A percentile compares a stretch with the other conserved stretches of the same genome.
Conservation (phyloP, 768 basidiomycete genomes). For the Suillus discolor region DNA sequence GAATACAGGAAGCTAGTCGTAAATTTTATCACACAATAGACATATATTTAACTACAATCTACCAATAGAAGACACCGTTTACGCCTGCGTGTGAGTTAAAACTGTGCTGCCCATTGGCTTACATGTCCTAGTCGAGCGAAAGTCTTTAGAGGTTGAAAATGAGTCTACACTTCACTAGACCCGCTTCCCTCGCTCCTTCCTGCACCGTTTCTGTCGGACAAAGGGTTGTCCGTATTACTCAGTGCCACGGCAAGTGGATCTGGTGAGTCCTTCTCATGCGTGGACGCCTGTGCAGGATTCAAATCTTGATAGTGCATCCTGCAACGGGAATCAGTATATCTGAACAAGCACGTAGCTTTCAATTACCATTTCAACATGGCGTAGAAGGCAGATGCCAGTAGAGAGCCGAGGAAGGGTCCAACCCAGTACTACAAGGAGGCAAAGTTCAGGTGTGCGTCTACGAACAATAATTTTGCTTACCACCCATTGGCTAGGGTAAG, state of each 20-base stretch:
- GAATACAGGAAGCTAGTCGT: slow-evolving; percentile 51
- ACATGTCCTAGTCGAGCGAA: neutral
- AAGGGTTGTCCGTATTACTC: neutral
- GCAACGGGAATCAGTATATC: slow-evolving; percentile 7
- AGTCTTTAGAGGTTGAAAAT: neutral
- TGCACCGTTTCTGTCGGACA: neutral
- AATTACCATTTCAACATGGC: slow-evolving; percentile 53
- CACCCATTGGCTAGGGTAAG: slow-evolving; percentile 57
- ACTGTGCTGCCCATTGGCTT: neutral
- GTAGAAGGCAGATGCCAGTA: slow-evolving; percentile 63
- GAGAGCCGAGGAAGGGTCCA: slow-evolving; percentile 66
- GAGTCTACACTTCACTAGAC: neutral
- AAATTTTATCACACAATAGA: slow-evolving; percentile 22
- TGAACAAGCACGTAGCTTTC: slow-evolving; percentile 2
- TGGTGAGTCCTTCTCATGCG: slow-evolving; percentile 29
- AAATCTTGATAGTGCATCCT: slow-evolving; percentile 32
- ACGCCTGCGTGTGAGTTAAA: neutral
- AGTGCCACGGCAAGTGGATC: slow-evolving; percentile 5
- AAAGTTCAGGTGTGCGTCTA: neutral
- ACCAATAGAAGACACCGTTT: neutral
- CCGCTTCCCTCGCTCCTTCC: neutral
- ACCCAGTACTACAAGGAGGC: slow-evolving; percentile 59
- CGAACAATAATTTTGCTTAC: slow-evolving; percentile 38
- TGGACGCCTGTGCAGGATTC: slow-evolving; percentile 34
- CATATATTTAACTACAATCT: neutral